Conservation (phyloP, 202 grass and related monocot genomes). For the Musa balbisiana region DNA sequence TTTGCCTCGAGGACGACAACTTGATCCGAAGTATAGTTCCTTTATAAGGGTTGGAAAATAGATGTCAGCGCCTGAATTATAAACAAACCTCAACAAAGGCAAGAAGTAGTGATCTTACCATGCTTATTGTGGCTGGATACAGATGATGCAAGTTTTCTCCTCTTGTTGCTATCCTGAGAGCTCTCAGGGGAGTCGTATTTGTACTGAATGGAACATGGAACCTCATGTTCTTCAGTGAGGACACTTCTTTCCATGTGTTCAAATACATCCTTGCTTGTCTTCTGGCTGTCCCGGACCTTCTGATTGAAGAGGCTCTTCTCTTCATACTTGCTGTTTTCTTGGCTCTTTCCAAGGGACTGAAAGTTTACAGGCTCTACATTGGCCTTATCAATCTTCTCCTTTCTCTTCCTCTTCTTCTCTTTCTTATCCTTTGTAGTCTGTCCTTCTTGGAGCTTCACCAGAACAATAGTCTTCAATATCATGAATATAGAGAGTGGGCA, state of each 20-base stretch:
- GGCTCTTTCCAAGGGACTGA: constrained; percentile 35
- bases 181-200: constrained; percentile 10
- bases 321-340: constrained; percentile 61
- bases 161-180: constrained; percentile 20
- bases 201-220: not conserved
- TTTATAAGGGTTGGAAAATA: not conserved
- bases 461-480: constrained; percentile 83
- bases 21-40: constrained; percentile 1
- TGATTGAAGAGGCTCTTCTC: constrained; percentile 1
- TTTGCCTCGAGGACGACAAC: not conserved
- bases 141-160: not conserved
- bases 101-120: not conserved
- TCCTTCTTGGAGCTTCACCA: constrained; percentile 88
- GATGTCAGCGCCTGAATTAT: not conserved
- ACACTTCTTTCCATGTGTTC: constrained; percentile 13
- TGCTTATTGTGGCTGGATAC: not conserved
- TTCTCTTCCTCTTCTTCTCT: not conserved
- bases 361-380: constrained; percentile 27
- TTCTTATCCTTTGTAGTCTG: constrained; percentile 17
- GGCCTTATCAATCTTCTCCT: constrained; percentile 4
- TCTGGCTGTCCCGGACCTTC: constrained; percentile 1
- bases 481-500: constrained; percentile 36
- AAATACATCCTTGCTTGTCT: not conserved
- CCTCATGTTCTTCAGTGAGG: constrained; percentile 14
- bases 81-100: not conserved